phyloP scores from a whole-genome alignment of 2,329 filamentous ascomycete species.

The Nothophoma quercina region DNA sequence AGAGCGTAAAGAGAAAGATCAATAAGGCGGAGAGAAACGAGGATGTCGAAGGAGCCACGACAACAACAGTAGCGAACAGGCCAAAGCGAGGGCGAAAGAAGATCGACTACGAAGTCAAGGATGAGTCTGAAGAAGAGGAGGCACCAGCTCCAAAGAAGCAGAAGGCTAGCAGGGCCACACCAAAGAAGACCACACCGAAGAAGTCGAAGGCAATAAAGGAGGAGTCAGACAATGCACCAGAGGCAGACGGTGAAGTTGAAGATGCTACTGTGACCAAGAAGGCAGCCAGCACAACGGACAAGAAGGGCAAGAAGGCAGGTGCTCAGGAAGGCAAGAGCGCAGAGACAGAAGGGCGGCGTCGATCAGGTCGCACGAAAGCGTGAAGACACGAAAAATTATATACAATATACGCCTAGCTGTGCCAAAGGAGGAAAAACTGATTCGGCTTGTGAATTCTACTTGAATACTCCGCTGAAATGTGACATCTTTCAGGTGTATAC shows the following conservation, averaged over 20 bases:
- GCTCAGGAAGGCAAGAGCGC: conserved; percentile 20
- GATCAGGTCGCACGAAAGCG: conserved; percentile 34
- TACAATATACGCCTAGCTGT: not conserved
- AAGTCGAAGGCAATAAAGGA: not conserved
- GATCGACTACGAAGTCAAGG: conserved; percentile 24
- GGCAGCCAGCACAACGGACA: conserved; percentile 16
- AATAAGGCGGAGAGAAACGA: conserved; percentile 21
- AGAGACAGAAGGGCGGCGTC: conserved; percentile 25
- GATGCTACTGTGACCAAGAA: conserved; percentile 36
- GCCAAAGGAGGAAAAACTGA: too few relatives aligned
- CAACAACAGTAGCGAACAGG: conserved; percentile 1
- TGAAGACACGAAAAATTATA: not conserved
- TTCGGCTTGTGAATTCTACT: not conserved
- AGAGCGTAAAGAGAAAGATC: conserved; percentile 44
- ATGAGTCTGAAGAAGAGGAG: conserved; percentile 30
- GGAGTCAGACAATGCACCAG: not conserved
- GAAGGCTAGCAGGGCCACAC: conserved; percentile 21
- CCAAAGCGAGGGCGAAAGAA: conserved; percentile 35
- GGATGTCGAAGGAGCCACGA: conserved; percentile 15
- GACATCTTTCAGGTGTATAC: too few relatives aligned
- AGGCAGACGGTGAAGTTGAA: conserved; percentile 13
- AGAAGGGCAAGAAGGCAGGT: conserved; percentile 20
- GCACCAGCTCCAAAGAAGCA: conserved; percentile 33
- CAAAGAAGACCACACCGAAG: not conserved
- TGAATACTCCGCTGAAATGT: not conserved